Evolutionary conservation across 306 rosid genomes (phyloP).

Genomic region (Amphicarpaea edgeworthii): DNA sequence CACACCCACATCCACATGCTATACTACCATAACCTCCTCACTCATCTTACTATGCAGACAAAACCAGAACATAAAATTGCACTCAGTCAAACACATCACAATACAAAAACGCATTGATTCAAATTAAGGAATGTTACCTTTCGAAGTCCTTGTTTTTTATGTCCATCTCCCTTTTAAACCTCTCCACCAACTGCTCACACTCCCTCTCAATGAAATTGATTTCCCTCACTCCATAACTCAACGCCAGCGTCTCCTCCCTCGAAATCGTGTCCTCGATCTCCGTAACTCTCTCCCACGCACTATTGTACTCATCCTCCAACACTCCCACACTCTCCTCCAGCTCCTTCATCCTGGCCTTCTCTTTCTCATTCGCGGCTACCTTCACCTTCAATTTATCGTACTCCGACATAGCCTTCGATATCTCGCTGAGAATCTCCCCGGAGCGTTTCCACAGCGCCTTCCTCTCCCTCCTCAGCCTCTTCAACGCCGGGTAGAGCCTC

Average conservation of each 20-base stretch:
- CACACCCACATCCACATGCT: background rate
- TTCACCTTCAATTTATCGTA: conserved; percentile 46
- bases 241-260: conserved; percentile 70
- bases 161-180: conserved; percentile 63
- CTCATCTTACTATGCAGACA: conserved; percentile 13
- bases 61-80: conserved; percentile 35
- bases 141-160: conserved; percentile 54
- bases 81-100: background rate
- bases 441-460: conserved; percentile 51
- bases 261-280: conserved; percentile 66
- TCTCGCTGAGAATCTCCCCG: conserved; percentile 55
- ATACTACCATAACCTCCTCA: conserved; percentile 25
- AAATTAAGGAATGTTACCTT: conserved; percentile 55
- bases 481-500: conserved; percentile 59
- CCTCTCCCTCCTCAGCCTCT: conserved; percentile 58
- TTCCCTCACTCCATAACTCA: conserved; percentile 85
- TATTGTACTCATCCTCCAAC: conserved; percentile 69
- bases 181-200: conserved; percentile 74
- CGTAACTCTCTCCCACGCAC: conserved; percentile 61
- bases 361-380: conserved; percentile 47
- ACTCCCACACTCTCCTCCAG: conserved; percentile 58
- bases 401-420: conserved; percentile 54
- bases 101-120: too few species aligned
- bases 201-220: conserved; percentile 83
- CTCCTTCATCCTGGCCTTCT: conserved; percentile 50